Base-by-base conservation (phyloP, 2,329 filamentous ascomycete species). In the Didymella pinodella region DNA sequence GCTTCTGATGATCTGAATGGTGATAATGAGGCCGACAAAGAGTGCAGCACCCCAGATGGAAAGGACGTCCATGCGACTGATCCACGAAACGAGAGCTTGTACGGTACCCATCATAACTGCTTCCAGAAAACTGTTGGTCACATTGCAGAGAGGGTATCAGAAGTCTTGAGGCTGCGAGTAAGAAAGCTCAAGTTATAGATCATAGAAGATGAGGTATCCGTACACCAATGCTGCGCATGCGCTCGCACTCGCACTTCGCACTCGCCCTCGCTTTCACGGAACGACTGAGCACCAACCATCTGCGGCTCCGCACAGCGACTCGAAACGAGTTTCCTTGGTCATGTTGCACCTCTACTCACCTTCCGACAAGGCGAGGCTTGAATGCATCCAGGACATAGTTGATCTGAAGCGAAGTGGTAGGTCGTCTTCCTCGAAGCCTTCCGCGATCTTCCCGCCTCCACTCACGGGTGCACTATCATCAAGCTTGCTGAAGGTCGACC, bases 81-180 rank as follows among this genome's bases (percentile, higher is more conserved):
- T 14, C n/a, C 20, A 28, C 5, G 53, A 14, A 20, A 40, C 22
- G 22, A 56, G 8, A 32, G 40, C 25, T 32, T 50, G 40, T n/a
- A 50, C 14, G 8, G 41, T 10, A 26, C 47, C 54, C 7, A 40
- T 18, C 54, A 56, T 56, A 11, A 8, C 16, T 5, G 29, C 14
- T 38, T 7, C 20, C 5, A 4, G 36, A 40, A 10, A 11, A 1
- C 10, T 7, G n/a, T n/a, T 36, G 12, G 26, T 28, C 16, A 4
- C n/a, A n/a, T 25, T 28, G 20, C 3, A 12, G 18, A 20, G 10
- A 43, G 10, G 14, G 14, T 28, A 1, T 20, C 3, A 7, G 7
- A 14, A 20, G 18, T 36, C 29, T 8, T 31, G 26, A 25, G n/a
- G 14, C n/a, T 11, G 20, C 25, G 14, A 11, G 25, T 6, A 16